Evolutionary conservation across 2,329 filamentous ascomycete genomes (phyloP), one percentile per base, ranked within the genome.

Genomic region (Fusarium heterosporum): DNA sequence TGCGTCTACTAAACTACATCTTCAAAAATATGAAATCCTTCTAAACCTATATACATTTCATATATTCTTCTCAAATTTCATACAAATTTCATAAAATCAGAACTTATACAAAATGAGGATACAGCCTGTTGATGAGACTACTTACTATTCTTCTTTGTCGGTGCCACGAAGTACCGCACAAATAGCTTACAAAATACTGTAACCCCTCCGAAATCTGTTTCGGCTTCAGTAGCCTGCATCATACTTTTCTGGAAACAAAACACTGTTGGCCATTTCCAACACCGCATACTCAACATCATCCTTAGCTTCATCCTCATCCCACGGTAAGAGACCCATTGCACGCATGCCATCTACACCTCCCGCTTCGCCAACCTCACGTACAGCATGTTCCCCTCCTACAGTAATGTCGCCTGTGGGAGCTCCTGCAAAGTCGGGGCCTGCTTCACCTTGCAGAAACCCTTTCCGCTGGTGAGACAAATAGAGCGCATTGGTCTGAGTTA

Each of bases 401-500:
- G 78, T 75, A n/a, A 68, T 63, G 49, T 75, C 77, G 60, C 80
- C 78, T 7, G 77, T 74, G 8, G 69, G 65, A 9, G 75, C 73
- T 10, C 76, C 76, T 1, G 71, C 74, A 54, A 82, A 82, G 39
- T 82, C 80, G 2, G 79, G 77, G 6, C 76, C 75, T n/a, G 79
- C 78, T 42, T 76, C 74, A n/a, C 80, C 80, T 12, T 77, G 74
- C 2, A 82, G 64, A 41, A 82, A 82, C 0, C 79, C 73, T 50
- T 80, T 80, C 40, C 80, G 76, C 68, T 82, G 80, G 34, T 77
- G 77, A 19, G 74, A 75, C 32, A 81, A 78, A 68, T 80, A 82
- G 13, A 80, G 75, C 2, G 79, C 79, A 64, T 81, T 82, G 28
- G 76, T 77, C 54, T 80, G 79, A 8, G 80, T 82, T 8, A 81